Evolutionary conservation across 2,329 filamentous ascomycete genomes (phyloP), one percentile per base, ranked within the genome.

Genomic region (Curvularia spicifera): DNA sequence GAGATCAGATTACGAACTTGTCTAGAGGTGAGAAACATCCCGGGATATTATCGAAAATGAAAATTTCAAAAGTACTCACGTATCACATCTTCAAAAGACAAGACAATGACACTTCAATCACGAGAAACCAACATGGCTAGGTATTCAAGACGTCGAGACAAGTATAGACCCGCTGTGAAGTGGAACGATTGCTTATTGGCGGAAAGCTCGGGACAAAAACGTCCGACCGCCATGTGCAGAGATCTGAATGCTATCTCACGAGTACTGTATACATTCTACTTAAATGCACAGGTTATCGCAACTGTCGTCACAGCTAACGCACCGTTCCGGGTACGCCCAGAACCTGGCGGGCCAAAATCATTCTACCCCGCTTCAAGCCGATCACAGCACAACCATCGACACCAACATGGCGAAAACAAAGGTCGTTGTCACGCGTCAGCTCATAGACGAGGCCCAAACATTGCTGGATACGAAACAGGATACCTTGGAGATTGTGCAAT

Each of bases 351-450:
- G 40, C 26, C 24, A 44, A 18, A 26, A 22, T 33, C 39, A 35
- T 29, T 20, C 52, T 61, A 65, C 64, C 63, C 64, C 66, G 63
- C 63, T 53, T 49, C 56, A 37, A 51, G 45, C 65, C 65, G 63
- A 63, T 59, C 40, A 51, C 63, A 45, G 56, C 56, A 20, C 51
- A 43, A 39, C 53, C 56, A 26, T 47, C 44, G 42, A 44, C 54
- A 56, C 53, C 56, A 64, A 52, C 24, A 73, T 72, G 70, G 44
- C 65, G 13, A 65, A 63, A 40, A 50, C 47, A 4, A 73, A 73
- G 44, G 70, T 74, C 12, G 62, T 74, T 5, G 66, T 74, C 12
- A 74, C 71, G 10, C 70, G 71, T 3, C 54, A 69, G 22, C 52
- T 74, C 8, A 65, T 66, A 18, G 62, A 66, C 0, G 59, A 63